Evolutionary conservation across 2,329 filamentous ascomycete genomes (phyloP).

Genomic region (Colletotrichum cuscutae): DNA sequence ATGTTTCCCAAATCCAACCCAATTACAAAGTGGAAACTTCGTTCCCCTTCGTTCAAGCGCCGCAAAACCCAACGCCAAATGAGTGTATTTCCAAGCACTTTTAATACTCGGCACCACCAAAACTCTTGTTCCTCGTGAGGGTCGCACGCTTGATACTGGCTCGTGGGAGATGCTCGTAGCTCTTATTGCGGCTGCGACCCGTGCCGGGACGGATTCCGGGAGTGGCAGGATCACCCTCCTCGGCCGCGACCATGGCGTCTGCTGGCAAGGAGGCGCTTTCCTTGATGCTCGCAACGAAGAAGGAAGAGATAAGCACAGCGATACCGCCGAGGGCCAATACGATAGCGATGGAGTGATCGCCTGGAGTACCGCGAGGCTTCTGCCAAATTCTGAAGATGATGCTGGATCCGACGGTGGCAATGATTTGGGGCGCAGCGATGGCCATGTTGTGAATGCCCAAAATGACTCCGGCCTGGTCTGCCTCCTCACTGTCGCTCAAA

Average conservation of each 20-base stretch:
- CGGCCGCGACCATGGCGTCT: conserved; percentile 52
- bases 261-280: conserved; percentile 62
- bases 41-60: background rate
- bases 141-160: conserved; percentile 57
- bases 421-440: conserved; percentile 89
- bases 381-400: conserved; percentile 87
- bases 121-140: conserved; percentile 60
- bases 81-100: conserved; percentile 13
- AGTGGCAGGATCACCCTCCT: conserved; percentile 50
- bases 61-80: conserved; percentile 21
- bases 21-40: background rate
- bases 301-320: conserved; percentile 81
- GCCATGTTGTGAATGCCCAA: conserved; percentile 96
- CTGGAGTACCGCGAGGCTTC: conserved; percentile 85
- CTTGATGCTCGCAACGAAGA: conserved; percentile 73
- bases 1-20: conserved; percentile 12
- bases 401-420: conserved; percentile 86
- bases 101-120: conserved; percentile 59
- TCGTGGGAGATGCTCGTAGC: conserved; percentile 53
- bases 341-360: conserved; percentile 88
- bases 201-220: conserved; percentile 41
- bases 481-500: conserved; percentile 62
- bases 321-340: conserved; percentile 86
- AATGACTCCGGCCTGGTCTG: conserved; percentile 87
- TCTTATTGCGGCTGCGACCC: conserved; percentile 50